Evolutionary conservation across 2,329 filamentous ascomycete species (phyloP), one percentile per base, ranked within the genome.

Genomic region (Chaetomium sp.): DNA sequence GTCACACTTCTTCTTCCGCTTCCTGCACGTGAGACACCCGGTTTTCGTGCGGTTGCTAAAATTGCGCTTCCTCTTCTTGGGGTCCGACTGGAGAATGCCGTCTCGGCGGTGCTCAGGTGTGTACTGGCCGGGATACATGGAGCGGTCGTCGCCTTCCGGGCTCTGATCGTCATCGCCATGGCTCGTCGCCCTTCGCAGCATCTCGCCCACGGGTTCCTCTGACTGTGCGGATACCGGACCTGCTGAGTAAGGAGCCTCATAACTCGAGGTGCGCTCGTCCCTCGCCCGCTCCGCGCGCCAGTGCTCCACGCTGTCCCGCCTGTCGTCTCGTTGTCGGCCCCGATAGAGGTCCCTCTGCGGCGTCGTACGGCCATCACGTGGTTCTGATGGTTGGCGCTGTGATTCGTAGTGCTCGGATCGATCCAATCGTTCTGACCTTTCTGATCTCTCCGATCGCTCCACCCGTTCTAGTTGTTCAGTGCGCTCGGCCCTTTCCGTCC

Each of bases 21-120:
- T 83, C 58, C 92, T 81, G 70, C 92, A 97, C 5, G 92, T 97
- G 72, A 95, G 84, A 70, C 92, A 97, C 36, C 91, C 91, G 8
- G 91, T 96, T 74, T 97, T 97, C 19, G 92, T 96, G 57, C 92
- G 82, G 71, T 96, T 96, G 74, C 90, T 95, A 67, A 96, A 97
- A 67, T 89, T 89, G 41, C 86, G 79, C 71, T 89, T 89, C 49
- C 86, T 74, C 70, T 87, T 87, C 70, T 87, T 87, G 4, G 80
- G 76, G 62, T 86, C 82, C 5, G 79, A 79, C 65, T 83, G 80
- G 38, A 82, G 70, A 35, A 76, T 64, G 0, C 72, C 71, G 49
- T 79, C 77, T 55, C 76, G 74, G 58, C 76, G 72, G 58, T 77
- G 74, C 44, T 79, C 75, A 2, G 76, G 70, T 2, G 72, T 74